A percentile compares a stretch with the other conserved stretches of the same genome.
These are phyloP conservation scores for Boechera divaricarpa DNA, from an alignment of 345 rosid genomes.

Conservation along the genomic window DNA sequence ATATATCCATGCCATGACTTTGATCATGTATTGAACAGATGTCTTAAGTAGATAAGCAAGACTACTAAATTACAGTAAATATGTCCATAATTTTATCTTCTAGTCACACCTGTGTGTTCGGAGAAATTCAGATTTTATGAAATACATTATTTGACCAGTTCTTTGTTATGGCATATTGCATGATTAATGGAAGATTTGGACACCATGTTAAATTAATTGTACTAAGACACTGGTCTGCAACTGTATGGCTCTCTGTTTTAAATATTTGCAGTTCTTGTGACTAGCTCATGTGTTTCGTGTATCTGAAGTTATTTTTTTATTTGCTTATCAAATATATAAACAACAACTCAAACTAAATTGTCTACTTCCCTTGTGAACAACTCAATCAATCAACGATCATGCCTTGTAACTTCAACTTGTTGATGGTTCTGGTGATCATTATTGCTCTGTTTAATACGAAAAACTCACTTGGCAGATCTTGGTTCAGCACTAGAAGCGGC, in stretches of 20 bases:
- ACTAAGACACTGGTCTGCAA: not conserved
- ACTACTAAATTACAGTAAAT: not conserved
- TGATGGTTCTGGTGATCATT: not conserved
- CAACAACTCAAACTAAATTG: not conserved
- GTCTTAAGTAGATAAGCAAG: constrained; percentile 10
- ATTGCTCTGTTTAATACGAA: constrained; percentile 5
- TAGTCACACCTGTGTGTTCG: not conserved
- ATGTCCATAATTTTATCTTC: constrained; percentile 7
- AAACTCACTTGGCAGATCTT: not conserved
- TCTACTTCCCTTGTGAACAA: not conserved
- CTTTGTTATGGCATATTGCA: not conserved
- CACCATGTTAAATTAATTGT: constrained; percentile 17
- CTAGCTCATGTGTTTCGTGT: not conserved
- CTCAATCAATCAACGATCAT: not conserved
- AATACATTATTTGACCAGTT: not conserved
- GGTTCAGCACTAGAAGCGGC: no score
- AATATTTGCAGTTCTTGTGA: constrained; percentile 3
- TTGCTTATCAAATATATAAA: not conserved
- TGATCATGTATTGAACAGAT: constrained; percentile 12
- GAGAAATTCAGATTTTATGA: not conserved
- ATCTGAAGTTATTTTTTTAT: not conserved
- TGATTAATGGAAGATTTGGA: constrained; percentile 15
- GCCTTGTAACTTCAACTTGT: not conserved
- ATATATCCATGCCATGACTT: not conserved
- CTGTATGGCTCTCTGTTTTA: not conserved